These are phyloP conservation scores for Boletus reticuloceps DNA, from an alignment of 768 basidiomycete species.

Conservation along the genomic window DNA sequence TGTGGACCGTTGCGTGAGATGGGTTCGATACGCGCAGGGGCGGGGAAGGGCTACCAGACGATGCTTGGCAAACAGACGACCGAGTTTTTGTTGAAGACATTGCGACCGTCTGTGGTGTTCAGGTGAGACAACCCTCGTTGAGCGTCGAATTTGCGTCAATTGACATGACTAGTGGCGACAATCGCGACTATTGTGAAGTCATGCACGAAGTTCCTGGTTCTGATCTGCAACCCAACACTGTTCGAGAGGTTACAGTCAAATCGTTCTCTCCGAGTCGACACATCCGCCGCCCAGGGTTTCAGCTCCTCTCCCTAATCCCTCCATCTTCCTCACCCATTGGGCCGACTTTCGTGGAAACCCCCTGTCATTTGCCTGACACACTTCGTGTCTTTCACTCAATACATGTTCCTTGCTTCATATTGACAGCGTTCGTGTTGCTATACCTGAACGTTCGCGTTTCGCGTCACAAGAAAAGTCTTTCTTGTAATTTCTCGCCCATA, in stretches of 20 bases:
- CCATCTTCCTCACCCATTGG: constrained; percentile 28
- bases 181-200: constrained; percentile 89
- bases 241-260: constrained; percentile 84
- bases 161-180: constrained; percentile 64
- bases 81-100: constrained; percentile 60
- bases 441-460: constrained; percentile 39
- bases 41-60: constrained; percentile 80
- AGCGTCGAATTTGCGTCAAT: background rate
- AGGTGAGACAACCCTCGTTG: constrained; percentile 45
- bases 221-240: constrained; percentile 22
- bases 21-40: constrained; percentile 69
- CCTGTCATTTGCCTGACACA: constrained; percentile 80
- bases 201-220: constrained; percentile 43
- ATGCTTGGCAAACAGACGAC: constrained; percentile 80
- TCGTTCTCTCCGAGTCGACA: constrained; percentile 78
- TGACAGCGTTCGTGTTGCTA: constrained; percentile 50
- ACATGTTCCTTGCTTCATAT: constrained; percentile 61
- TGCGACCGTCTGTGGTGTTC: constrained; percentile 70
- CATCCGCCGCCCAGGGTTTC: constrained; percentile 77
- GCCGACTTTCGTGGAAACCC: constrained; percentile 56
- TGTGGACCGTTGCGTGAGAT: constrained; percentile 80
- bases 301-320: constrained; percentile 69
- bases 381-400: constrained; percentile 53
- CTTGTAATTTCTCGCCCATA: constrained; percentile 26
- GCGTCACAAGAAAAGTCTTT: constrained; percentile 15